Evolutionary conservation across 2,329 filamentous ascomycete species (phyloP), one percentile per base, ranked within the genome.

Genomic region (Fusarium multiceps): DNA sequence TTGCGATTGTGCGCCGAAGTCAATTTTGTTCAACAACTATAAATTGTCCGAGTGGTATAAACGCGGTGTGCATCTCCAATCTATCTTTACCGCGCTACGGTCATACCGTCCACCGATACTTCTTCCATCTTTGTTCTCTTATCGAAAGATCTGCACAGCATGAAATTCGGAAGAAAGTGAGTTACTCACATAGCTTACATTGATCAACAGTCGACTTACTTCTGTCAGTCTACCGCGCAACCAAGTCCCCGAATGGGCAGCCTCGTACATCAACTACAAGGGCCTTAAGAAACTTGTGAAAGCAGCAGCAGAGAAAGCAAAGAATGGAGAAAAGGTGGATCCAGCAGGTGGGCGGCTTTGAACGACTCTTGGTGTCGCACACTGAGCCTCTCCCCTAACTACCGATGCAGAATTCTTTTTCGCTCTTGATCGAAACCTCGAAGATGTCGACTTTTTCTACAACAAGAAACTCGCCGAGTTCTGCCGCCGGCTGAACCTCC

Each of bases 261-360:
- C 90, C 60, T 90, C 87, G 32, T 97, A 97, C 78, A 94, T 96
- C 83, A 90, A 96, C 82, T 97, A 97, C 84, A 96, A 95, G 78
- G 90, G 90, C 73, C 84, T 98, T 75, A 99, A 99, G 86, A 97
- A 96, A 84, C 88, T 98, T 70, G 94, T 99, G 83, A 98, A 97
- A 75, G 88, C 90, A 14, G 91, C 92, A 34, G 86, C 89, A 62
- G 85, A 87, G 69, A 87, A 88, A 66, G 84, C 84, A 16, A 90
- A 89, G 77, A 85, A 88, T 76, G 92, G 92, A 75, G 88, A 90
- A 73, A 88, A 92, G 75, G 90, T 93, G 65, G 96, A 99, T 87
- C 86, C 97, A 82, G 94, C 95, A 85, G 94, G 95, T 97, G 87
- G 85, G 91, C 78, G 76, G 77, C 74, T 76, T 79, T 74, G 49